phyloP scores from a whole-genome alignment of 495 filamentous ascomycete genomes.

The Lasiosphaeria miniovina region DNA sequence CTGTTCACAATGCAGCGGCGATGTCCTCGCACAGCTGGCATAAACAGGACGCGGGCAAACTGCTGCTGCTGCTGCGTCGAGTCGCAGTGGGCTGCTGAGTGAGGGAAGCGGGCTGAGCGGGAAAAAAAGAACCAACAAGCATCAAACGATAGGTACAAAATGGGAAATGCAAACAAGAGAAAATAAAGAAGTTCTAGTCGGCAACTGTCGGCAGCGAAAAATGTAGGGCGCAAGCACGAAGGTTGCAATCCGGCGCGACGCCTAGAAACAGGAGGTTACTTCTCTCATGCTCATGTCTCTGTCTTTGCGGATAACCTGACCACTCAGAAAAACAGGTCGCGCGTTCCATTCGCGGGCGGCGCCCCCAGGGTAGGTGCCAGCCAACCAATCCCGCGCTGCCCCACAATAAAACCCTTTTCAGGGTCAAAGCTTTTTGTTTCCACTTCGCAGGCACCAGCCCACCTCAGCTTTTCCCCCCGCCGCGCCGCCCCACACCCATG shows the following conservation, averaged over 20 bases:
- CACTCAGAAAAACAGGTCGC: slow-evolving; percentile 13
- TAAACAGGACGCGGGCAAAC: too few relatives aligned
- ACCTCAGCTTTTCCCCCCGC: too few relatives aligned
- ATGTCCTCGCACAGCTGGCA: too few relatives aligned
- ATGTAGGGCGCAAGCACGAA: not conserved
- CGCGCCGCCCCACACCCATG: not conserved
- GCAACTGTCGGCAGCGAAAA: not conserved
- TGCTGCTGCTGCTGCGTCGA: too few relatives aligned
- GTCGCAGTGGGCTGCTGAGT: not conserved
- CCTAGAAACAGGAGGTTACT: not conserved
- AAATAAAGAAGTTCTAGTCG: not conserved
- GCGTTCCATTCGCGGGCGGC: slow-evolving; percentile 18
- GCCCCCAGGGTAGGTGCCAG: not conserved
- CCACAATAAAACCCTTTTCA: not conserved
- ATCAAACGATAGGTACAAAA: too few relatives aligned
- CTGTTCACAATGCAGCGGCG: too few relatives aligned
- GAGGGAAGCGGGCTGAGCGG: not conserved
- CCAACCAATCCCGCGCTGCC: slow-evolving; percentile 13
- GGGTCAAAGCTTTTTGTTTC: slow-evolving; percentile 14
- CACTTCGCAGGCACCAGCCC: slow-evolving; percentile 29
- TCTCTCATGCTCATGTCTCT: not conserved
- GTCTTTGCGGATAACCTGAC: not conserved
- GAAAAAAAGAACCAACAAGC: not conserved
- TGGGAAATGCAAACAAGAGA: too few relatives aligned
- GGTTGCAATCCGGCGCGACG: not conserved